Evolutionary conservation across 208 protist genomes (phyloP).

Genomic region (Trypanosoma scelopori): DNA sequence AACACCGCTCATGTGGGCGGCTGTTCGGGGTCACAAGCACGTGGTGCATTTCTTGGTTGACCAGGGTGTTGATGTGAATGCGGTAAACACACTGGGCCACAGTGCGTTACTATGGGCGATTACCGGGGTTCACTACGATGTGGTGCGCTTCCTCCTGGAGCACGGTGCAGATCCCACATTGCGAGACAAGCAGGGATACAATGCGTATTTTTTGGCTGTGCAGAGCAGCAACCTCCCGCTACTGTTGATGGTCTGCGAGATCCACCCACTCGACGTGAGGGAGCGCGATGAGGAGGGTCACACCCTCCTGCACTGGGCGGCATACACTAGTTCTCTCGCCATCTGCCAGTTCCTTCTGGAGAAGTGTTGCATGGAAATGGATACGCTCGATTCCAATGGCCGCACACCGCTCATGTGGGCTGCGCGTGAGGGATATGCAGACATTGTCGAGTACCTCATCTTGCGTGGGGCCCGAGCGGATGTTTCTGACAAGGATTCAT

Average conservation of each 20-base stretch:
- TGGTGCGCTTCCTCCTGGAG: slow-evolving; percentile 65
- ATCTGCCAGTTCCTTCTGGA: slow-evolving; percentile 75
- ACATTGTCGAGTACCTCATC: slow-evolving; percentile 66
- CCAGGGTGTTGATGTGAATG: slow-evolving; percentile 43
- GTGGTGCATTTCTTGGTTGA: slow-evolving; percentile 77
- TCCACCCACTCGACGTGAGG: slow-evolving; percentile 35
- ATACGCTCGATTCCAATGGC: slow-evolving; percentile 45
- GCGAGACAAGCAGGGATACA: slow-evolving; percentile 56
- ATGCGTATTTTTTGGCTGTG: slow-evolving; percentile 64
- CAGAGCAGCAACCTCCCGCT: slow-evolving; percentile 47
- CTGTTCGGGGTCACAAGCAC: slow-evolving; percentile 48
- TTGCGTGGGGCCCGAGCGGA: slow-evolving; percentile 39
- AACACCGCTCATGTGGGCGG: slow-evolving; percentile 75
- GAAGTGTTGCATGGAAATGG: slow-evolving; percentile 49
- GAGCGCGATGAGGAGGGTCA: slow-evolving; percentile 60
- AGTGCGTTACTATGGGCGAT: slow-evolving; percentile 71
- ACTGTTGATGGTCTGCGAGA: slow-evolving; percentile 62
- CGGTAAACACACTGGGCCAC: slow-evolving; percentile 48
- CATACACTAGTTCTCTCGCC: slow-evolving; percentile 58
- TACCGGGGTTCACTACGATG: slow-evolving; percentile 38
- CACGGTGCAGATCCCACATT: slow-evolving; percentile 55
- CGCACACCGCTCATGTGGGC: slow-evolving; percentile 81
- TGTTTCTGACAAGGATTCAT: slow-evolving; percentile 45
- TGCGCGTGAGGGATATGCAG: slow-evolving; percentile 69
- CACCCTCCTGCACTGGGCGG: slow-evolving; percentile 77